Evolutionary conservation across 306 rosid genomes (phyloP).

Genomic region (Glycine soja): DNA sequence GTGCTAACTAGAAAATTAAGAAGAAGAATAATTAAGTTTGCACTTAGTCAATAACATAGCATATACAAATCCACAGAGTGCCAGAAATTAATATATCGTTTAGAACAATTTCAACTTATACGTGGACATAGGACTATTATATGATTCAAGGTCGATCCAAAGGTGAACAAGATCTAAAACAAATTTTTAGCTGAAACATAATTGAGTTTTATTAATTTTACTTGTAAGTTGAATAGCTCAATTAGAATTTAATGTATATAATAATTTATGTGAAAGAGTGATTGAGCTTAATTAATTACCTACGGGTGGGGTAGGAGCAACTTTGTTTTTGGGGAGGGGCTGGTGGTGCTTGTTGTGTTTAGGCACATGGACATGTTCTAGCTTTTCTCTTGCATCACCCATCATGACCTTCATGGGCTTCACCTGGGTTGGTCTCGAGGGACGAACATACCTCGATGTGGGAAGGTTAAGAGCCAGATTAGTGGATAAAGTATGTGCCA

Average conservation of each 20-base stretch:
- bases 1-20: neutral
- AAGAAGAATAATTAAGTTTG: no score
- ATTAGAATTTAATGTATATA: no score
- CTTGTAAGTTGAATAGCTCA: no score
- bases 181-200: no score
- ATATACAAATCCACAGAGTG: no score
- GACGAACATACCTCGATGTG: neutral
- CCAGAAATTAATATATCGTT: no score
- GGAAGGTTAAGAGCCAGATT: constrained; percentile 31
- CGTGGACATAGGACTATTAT: no score
- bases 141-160: no score
- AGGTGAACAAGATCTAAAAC: no score
- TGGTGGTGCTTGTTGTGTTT: constrained; percentile 44
- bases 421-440: neutral
- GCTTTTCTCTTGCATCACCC: constrained; percentile 60
- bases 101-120: no score
- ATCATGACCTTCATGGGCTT: constrained; percentile 58
- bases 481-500: constrained; percentile 51
- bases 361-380: constrained; percentile 58
- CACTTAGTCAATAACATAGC: no score
- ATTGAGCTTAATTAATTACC: constrained; percentile 46
- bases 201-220: no score
- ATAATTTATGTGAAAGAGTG: neutral
- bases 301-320: constrained; percentile 56
- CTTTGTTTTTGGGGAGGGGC: constrained; percentile 53